A percentile compares a stretch with the other conserved stretches of the same genome.
These are phyloP conservation scores for Amyloporia xantha DNA, from an alignment of 768 basidiomycete genomes.

Conservation along the genomic window DNA sequence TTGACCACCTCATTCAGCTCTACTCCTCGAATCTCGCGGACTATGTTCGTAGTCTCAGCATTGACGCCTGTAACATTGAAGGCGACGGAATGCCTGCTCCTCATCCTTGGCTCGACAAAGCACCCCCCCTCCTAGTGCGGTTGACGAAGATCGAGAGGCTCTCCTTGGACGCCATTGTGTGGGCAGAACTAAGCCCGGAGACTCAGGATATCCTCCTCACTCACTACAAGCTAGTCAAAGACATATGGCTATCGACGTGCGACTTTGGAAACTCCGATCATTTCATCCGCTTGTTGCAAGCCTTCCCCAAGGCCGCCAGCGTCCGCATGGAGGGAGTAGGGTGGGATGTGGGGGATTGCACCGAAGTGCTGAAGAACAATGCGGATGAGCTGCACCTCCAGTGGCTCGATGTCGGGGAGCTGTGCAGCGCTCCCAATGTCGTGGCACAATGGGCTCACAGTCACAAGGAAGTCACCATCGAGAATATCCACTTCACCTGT, in stretches of 20 bases:
- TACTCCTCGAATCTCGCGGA: not conserved
- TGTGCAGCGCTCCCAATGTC: not conserved
- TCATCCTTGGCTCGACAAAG: conserved; percentile 1
- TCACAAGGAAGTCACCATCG: not conserved
- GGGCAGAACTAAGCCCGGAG: not conserved
- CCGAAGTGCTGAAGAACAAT: not conserved
- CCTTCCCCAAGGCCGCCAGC: not conserved
- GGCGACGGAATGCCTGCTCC: not conserved
- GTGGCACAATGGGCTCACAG: conserved; percentile 1
- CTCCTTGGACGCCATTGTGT: conserved; percentile 1
- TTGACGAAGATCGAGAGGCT: conserved; percentile 1
- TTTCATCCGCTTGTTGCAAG: conserved; percentile 1
- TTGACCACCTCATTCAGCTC: conserved; percentile 1
- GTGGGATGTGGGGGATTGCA: not conserved
- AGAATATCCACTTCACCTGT: conserved; percentile 3
- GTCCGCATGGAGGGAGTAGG: conserved; percentile 2
- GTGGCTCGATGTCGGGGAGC: conserved; percentile 1
- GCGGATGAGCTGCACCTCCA: not conserved
- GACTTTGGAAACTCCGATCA: not conserved
- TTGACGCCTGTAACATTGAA: not conserved
- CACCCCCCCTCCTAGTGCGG: not conserved
- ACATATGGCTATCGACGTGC: conserved; percentile 3
- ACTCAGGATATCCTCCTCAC: not conserved
- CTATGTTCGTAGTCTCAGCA: conserved; percentile 3
- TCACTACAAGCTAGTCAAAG: not conserved